These are phyloP conservation scores for Aphanomyces euteiches DNA, from an alignment of 352 stramenopile species.

Conservation along the genomic window DNA sequence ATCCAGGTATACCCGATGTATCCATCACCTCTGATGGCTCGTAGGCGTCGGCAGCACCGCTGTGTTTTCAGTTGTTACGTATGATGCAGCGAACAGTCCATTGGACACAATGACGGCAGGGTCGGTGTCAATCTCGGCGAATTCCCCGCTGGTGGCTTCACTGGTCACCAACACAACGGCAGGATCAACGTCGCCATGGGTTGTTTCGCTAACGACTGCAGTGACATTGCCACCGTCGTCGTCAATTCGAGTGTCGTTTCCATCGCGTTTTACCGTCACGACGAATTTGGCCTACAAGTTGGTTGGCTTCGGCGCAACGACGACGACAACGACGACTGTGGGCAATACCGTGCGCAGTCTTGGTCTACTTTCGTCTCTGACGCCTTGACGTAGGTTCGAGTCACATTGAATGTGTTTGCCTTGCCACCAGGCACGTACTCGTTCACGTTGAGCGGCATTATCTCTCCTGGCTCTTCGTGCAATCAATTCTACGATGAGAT, in stretches of 20 bases:
- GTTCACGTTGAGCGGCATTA: slow-evolving; percentile 48
- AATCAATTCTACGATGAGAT: slow-evolving; percentile 56
- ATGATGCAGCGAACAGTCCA: slow-evolving; percentile 32
- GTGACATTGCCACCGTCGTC: slow-evolving; percentile 40
- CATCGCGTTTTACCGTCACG: slow-evolving; percentile 40
- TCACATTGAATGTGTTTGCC: slow-evolving; percentile 43
- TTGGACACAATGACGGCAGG: slow-evolving; percentile 40
- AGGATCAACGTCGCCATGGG: slow-evolving; percentile 38
- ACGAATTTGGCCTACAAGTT: slow-evolving; percentile 32
- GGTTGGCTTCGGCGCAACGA: slow-evolving; percentile 39
- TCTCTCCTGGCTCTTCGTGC: slow-evolving; percentile 56
- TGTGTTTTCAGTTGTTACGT: slow-evolving; percentile 45
- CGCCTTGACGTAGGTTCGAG: slow-evolving; percentile 21
- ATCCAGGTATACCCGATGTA: slow-evolving; percentile 42
- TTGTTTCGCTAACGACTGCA: slow-evolving; percentile 43
- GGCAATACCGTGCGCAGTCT: background rate
- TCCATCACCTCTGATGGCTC: slow-evolving; percentile 28
- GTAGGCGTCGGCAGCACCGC: slow-evolving; percentile 45
- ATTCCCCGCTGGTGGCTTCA: background rate
- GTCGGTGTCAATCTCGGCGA: slow-evolving; percentile 36
- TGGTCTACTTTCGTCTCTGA: background rate
- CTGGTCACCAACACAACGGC: slow-evolving; percentile 36
- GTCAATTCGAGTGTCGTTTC: slow-evolving; percentile 47
- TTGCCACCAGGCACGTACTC: slow-evolving; percentile 37
- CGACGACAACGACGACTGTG: slow-evolving; percentile 32